Conservation (phyloP, 2,329 filamentous ascomycete genomes). For the Nemania diffusa region DNA sequence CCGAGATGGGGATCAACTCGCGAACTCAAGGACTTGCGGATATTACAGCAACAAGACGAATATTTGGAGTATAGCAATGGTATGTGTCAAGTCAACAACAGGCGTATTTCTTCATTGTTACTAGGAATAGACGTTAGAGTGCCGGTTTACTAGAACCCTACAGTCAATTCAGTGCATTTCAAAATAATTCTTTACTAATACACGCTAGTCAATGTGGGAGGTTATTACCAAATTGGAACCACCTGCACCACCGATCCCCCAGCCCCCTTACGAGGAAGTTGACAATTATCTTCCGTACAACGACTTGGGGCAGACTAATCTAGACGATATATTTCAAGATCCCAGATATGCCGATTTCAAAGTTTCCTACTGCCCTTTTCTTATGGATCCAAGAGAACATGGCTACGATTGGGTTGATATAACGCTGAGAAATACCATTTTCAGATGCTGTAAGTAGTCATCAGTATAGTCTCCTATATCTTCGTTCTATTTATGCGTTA, state of each 20-base stretch:
- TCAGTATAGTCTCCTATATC: neutral
- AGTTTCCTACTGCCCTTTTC: slow-evolving; percentile 41
- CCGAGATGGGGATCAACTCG: slow-evolving; percentile 24
- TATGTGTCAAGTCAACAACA: slow-evolving; percentile 21
- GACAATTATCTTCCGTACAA: neutral
- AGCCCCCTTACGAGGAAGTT: slow-evolving; percentile 28
- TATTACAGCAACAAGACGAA: slow-evolving; percentile 41
- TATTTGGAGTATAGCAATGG: slow-evolving; percentile 40
- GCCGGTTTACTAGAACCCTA: too few relatives aligned
- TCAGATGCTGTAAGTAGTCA: slow-evolving; percentile 35
- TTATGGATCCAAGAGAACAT: slow-evolving; percentile 26
- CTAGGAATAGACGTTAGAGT: too few relatives aligned
- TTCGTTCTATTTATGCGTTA: neutral
- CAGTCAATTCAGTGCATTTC: too few relatives aligned
- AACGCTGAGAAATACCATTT: slow-evolving; percentile 37
- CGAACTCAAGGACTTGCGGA: slow-evolving; percentile 31
- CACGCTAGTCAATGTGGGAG: slow-evolving; percentile 42
- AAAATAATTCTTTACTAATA: slow-evolving; percentile 12
- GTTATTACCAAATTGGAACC: slow-evolving; percentile 38
- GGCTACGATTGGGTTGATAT: slow-evolving; percentile 35
- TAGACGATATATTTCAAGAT: neutral
- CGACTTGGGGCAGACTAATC: neutral
- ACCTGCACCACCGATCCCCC: slow-evolving; percentile 39
- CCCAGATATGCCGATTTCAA: slow-evolving; percentile 6
- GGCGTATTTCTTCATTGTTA: neutral